Conservation (phyloP, 2,329 filamentous ascomycete species). For the Cercospora sesami region DNA sequence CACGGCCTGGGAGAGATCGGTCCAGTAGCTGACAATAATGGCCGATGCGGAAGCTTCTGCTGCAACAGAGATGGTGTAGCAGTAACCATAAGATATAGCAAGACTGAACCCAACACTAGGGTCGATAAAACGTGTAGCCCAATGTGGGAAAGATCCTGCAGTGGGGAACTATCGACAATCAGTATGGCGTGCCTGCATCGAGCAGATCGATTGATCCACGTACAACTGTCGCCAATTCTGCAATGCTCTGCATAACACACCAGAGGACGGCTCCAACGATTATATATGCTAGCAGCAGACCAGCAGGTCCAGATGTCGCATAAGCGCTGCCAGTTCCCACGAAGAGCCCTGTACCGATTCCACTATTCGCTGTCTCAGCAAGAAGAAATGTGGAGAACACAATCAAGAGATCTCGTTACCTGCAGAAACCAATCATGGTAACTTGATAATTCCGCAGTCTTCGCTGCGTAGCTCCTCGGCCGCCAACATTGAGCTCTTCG, state of each 20-base stretch:
- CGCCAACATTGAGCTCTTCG: conserved; percentile 22
- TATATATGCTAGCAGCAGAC: conserved; percentile 48
- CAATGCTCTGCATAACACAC: conserved; percentile 38
- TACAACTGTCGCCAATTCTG: conserved; percentile 32
- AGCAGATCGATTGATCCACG: neutral
- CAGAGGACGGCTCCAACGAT: conserved; percentile 34
- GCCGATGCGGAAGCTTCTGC: conserved; percentile 34
- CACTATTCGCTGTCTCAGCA: neutral
- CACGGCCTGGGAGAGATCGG: conserved; percentile 27
- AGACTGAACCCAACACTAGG: conserved; percentile 40
- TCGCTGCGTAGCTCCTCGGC: conserved; percentile 26
- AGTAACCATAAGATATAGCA: conserved; percentile 39
- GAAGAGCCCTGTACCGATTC: conserved; percentile 54
- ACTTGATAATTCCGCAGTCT: conserved; percentile 26
- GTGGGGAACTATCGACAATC: conserved; percentile 23
- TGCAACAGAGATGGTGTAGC: conserved; percentile 30
- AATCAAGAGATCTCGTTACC: neutral
- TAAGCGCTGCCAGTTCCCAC: conserved; percentile 52
- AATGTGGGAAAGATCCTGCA: conserved; percentile 36
- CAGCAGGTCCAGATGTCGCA: conserved; percentile 50
- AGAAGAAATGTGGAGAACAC: neutral
- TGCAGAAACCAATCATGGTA: conserved; percentile 29
- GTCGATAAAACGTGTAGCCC: conserved; percentile 37
- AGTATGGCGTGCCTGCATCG: neutral
- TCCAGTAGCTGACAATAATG: conserved; percentile 31